Conservation (phyloP, 2,329 filamentous ascomycete genomes). For the Pyricularia pennisetigena region DNA sequence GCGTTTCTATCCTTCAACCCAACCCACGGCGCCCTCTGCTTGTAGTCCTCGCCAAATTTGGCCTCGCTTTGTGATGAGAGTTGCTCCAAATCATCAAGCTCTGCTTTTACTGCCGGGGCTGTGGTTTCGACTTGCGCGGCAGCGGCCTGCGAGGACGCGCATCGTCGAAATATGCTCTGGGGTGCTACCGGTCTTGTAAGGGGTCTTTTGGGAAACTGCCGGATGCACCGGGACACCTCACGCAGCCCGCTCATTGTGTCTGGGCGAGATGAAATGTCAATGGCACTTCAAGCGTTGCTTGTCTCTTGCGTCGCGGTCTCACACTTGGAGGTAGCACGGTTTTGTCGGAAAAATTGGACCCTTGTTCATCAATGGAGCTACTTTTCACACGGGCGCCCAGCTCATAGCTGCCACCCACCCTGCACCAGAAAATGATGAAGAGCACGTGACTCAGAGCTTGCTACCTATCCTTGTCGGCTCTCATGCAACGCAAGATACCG, state of each 20-base stretch:
- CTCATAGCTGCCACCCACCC: neutral
- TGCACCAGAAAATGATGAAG: neutral
- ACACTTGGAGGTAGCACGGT: neutral
- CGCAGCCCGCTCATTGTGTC: conserved; percentile 5
- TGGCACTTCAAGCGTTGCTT: neutral
- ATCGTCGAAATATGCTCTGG: conserved; percentile 21
- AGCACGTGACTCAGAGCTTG: neutral
- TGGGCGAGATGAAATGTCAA: neutral
- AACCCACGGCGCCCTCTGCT: conserved; percentile 25
- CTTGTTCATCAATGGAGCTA: neutral
- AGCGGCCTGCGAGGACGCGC: conserved; percentile 34
- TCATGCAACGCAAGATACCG: neutral
- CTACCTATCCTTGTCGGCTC: neutral
- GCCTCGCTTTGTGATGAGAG: conserved; percentile 38
- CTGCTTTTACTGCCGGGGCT: conserved; percentile 11
- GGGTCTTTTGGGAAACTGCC: neutral
- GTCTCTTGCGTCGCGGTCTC: neutral
- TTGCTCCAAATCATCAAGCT: conserved; percentile 38
- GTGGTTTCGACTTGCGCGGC: conserved; percentile 8
- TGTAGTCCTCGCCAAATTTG: conserved; percentile 25
- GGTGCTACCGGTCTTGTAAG: neutral
- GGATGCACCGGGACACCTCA: conserved; percentile 5
- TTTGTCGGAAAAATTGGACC: conserved; percentile 5
- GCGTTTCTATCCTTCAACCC: neutral
- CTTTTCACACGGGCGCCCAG: neutral